A percentile compares a stretch with the other conserved stretches of the same genome.
Evolutionary conservation across 2,329 filamentous ascomycete genomes (phyloP).

Genomic region (Elsinoe ampelina): DNA sequence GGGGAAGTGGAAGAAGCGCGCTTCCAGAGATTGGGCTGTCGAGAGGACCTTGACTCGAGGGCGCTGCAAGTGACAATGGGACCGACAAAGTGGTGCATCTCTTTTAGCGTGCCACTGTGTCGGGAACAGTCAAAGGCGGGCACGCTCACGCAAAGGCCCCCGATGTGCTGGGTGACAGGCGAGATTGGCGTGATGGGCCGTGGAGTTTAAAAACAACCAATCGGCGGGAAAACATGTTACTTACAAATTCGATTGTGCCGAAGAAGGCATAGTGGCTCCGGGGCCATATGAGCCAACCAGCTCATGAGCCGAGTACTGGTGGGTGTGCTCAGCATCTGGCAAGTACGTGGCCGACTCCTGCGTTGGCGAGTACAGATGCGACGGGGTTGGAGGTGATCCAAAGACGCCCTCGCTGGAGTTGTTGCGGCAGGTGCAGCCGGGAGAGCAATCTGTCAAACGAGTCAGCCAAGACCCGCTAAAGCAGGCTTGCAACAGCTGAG

Average conservation of each 20-base stretch:
- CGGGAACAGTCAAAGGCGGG: background rate
- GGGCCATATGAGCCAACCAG: background rate
- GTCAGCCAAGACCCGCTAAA: constrained; percentile 9
- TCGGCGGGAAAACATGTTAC: background rate
- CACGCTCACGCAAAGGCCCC: background rate
- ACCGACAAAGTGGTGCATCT: background rate
- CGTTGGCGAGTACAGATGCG: background rate
- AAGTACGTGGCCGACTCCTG: background rate
- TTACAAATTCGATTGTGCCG: background rate
- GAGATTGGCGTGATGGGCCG: background rate
- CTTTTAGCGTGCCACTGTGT: background rate
- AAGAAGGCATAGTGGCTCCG: background rate
- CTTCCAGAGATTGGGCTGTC: background rate
- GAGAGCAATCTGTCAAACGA: background rate
- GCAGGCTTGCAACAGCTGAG: background rate
- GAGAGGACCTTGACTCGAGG: background rate
- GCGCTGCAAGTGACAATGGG: background rate
- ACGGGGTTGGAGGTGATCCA: background rate
- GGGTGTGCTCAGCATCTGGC: background rate
- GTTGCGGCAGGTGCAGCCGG: background rate
- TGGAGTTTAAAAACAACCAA: background rate
- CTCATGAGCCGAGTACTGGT: background rate
- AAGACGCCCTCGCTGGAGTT: background rate
- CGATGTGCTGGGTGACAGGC: background rate
- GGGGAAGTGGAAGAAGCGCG: background rate